phyloP scores from a whole-genome alignment of 2,329 filamentous ascomycete genomes.

The Fusarium sp. region DNA sequence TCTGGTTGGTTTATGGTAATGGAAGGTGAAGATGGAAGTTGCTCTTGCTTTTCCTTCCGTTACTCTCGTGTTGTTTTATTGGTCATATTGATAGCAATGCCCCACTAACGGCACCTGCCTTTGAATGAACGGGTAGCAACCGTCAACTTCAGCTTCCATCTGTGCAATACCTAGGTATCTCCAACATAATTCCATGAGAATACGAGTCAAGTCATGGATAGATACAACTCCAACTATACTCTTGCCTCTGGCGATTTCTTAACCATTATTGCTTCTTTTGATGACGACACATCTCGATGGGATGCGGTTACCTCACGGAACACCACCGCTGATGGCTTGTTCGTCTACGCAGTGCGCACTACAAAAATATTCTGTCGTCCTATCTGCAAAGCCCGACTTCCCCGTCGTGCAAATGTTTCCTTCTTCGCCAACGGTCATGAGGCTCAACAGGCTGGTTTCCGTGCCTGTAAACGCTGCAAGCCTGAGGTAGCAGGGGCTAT shows the following conservation, averaged over 20 bases:
- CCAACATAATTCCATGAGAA: not conserved
- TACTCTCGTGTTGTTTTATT: slow-evolving; percentile 31
- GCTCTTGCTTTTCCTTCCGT: not conserved
- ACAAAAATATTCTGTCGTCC: slow-evolving; percentile 70
- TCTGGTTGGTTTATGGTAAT: not conserved
- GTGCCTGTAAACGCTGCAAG: slow-evolving; percentile 69
- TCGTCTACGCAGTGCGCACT: slow-evolving; percentile 59
- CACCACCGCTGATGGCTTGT: slow-evolving; percentile 53
- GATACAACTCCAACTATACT: not conserved
- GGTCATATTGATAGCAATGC: slow-evolving; percentile 50
- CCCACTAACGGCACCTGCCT: slow-evolving; percentile 25
- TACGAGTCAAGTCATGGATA: not conserved
- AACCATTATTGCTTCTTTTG: slow-evolving; percentile 34
- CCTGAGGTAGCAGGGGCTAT: slow-evolving; percentile 56
- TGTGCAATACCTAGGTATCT: too few relatives aligned
- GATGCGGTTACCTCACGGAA: slow-evolving; percentile 52
- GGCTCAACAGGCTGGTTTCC: slow-evolving; percentile 62
- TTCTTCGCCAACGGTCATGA: slow-evolving; percentile 62
- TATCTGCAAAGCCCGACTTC: slow-evolving; percentile 69
- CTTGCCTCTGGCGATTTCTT: not conserved
- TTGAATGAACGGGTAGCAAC: too few relatives aligned
- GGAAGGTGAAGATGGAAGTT: not conserved
- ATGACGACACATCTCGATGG: slow-evolving; percentile 53
- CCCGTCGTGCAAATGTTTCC: slow-evolving; percentile 68
- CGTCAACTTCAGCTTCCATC: not conserved